These are phyloP conservation scores for Avena sativa DNA, from an alignment of 176 grass and related monocot species.

Conservation along the genomic window DNA sequence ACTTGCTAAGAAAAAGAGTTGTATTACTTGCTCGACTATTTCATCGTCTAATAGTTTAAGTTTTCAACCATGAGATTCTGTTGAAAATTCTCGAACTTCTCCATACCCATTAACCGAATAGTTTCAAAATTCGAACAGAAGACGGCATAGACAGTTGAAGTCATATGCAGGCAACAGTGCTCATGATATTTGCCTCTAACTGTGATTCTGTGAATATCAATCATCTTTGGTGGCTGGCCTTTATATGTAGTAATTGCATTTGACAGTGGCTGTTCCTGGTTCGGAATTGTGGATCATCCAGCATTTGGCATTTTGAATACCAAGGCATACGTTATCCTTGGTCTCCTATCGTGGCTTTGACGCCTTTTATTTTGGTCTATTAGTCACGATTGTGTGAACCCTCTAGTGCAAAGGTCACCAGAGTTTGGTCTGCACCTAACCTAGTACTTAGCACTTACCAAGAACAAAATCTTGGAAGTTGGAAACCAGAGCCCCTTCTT, in stretches of 20 bases:
- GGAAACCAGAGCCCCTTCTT: conserved; percentile 20
- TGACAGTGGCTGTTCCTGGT: not conserved
- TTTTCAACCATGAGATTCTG: not conserved
- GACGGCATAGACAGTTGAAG: not conserved
- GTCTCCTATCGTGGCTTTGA: not conserved
- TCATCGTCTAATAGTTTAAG: too few species aligned
- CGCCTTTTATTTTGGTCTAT: not conserved
- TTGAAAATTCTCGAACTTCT: not conserved
- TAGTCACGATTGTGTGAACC: not conserved
- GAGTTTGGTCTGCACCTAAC: not conserved
- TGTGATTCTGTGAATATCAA: not conserved
- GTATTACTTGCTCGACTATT: not conserved
- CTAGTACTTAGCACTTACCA: not conserved
- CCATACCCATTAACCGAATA: not conserved
- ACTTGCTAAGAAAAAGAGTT: not conserved
- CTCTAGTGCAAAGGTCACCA: not conserved
- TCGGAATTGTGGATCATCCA: not conserved
- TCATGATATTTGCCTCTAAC: not conserved
- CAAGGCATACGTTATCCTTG: not conserved
- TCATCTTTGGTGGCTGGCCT: not conserved
- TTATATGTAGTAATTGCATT: too few species aligned
- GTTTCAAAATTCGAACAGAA: not conserved
- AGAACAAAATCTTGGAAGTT: conserved; percentile 43
- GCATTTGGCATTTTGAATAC: not conserved
- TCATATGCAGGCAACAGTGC: not conserved